Conservation (phyloP, 2,329 filamentous ascomycete species). For the Ceratocystis lukuohia region DNA sequence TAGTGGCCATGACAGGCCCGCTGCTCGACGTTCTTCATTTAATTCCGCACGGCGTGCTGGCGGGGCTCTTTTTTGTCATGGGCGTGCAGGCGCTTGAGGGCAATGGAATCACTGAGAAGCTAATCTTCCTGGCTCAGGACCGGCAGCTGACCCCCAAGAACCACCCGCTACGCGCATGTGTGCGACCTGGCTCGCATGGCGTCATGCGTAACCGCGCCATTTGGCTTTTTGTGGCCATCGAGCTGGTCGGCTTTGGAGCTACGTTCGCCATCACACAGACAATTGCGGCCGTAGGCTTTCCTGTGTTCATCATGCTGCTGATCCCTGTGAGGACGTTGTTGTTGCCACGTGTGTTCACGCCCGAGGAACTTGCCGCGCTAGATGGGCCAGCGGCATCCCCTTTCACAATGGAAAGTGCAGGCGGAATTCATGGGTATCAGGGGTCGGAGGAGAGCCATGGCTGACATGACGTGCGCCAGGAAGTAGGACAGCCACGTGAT, state of each 20-base stretch:
- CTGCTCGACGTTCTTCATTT: constrained; percentile 61
- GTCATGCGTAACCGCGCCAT: constrained; percentile 44
- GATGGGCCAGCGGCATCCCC: constrained; percentile 63
- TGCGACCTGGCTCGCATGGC: constrained; percentile 40
- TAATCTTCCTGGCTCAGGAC: constrained; percentile 57
- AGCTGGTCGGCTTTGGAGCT: constrained; percentile 57
- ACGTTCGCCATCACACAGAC: constrained; percentile 78
- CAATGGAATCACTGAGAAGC: constrained; percentile 65
- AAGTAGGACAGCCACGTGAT: neutral
- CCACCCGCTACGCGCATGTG: constrained; percentile 41
- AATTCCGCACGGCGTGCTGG: constrained; percentile 66
- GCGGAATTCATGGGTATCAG: constrained; percentile 41
- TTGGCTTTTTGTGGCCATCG: constrained; percentile 56
- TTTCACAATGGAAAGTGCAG: constrained; percentile 64
- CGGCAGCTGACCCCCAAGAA: constrained; percentile 40
- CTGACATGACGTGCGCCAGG: neutral
- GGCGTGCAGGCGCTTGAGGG: constrained; percentile 61
- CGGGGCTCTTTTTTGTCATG: constrained; percentile 76
- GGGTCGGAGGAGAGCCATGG: constrained; percentile 1
- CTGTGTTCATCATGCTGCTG: constrained; percentile 56
- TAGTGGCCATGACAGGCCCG: constrained; percentile 66
- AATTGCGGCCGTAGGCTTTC: constrained; percentile 69
- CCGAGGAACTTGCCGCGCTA: constrained; percentile 46
- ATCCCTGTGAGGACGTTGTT: constrained; percentile 53
- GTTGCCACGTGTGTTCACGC: constrained; percentile 47